These are phyloP conservation scores for Aspergillus nanangensis DNA, from an alignment of 495 filamentous ascomycete genomes.

Conservation along the genomic window DNA sequence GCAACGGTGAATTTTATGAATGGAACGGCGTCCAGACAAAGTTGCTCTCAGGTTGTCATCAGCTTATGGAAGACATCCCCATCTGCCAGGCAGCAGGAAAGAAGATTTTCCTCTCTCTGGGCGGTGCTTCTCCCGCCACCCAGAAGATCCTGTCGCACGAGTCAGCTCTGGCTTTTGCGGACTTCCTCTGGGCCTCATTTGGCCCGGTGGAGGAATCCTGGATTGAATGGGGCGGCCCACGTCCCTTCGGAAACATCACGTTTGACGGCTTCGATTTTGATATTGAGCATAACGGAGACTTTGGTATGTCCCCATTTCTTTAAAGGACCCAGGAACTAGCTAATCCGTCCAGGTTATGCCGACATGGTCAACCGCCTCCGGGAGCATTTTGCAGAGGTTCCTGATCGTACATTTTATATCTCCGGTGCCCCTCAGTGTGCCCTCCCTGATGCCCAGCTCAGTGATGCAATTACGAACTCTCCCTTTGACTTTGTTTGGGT, in stretches of 20 bases:
- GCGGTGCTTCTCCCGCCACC: slow-evolving; percentile 44
- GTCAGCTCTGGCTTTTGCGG: slow-evolving; percentile 46
- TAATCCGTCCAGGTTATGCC: slow-evolving; percentile 29
- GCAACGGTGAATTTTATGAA: slow-evolving; percentile 46
- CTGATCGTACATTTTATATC: slow-evolving; percentile 52
- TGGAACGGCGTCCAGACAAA: slow-evolving; percentile 20
- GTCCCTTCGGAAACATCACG: slow-evolving; percentile 57
- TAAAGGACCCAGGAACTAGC: no score
- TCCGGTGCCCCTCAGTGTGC: slow-evolving; percentile 62
- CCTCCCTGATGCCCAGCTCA: slow-evolving; percentile 54
- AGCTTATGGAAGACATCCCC: slow-evolving; percentile 57
- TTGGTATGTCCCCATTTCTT: slow-evolving; percentile 33
- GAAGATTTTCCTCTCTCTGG: slow-evolving; percentile 62
- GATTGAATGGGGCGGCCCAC: slow-evolving; percentile 30
- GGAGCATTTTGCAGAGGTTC: slow-evolving; percentile 37
- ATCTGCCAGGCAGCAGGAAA: slow-evolving; percentile 62
- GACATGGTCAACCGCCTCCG: slow-evolving; percentile 50
- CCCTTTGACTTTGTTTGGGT: slow-evolving; percentile 63
- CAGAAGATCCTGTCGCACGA: slow-evolving; percentile 31
- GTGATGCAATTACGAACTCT: slow-evolving; percentile 42
- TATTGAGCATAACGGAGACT: slow-evolving; percentile 46
- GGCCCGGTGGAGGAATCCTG: slow-evolving; percentile 45
- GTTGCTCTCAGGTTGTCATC: slow-evolving; percentile 44
- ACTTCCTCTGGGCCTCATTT: slow-evolving; percentile 61
- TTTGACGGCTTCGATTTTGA: slow-evolving; percentile 75